Evolutionary conservation across 352 stramenopile species (phyloP).

Genomic region (Phytophthora ohioensis): DNA sequence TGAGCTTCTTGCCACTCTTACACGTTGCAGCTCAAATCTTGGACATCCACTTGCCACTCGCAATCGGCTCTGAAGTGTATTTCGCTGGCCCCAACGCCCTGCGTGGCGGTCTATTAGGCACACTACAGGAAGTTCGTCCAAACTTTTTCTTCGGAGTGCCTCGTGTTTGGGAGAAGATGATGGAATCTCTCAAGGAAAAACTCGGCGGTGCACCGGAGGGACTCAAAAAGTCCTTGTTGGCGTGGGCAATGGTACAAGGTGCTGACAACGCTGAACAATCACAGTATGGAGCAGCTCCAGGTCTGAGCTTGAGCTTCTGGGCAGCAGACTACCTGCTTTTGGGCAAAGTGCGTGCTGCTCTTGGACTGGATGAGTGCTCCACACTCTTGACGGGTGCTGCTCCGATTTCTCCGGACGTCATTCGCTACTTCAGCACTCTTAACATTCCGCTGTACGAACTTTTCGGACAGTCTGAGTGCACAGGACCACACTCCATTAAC

Average conservation of each 20-base stretch:
- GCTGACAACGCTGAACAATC: slow-evolving; percentile 61
- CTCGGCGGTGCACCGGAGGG: slow-evolving; percentile 40
- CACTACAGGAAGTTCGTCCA: slow-evolving; percentile 68
- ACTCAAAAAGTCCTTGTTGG: slow-evolving; percentile 86
- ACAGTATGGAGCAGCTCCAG: slow-evolving; percentile 72
- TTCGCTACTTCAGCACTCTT: slow-evolving; percentile 93
- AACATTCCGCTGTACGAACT: slow-evolving; percentile 95
- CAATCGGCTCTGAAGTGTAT: slow-evolving; percentile 70
- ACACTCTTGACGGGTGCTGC: slow-evolving; percentile 89
- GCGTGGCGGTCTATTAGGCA: slow-evolving; percentile 68
- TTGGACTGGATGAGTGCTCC: slow-evolving; percentile 86
- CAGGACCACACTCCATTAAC: slow-evolving; percentile 83
- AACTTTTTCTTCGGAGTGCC: slow-evolving; percentile 89
- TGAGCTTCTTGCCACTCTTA: slow-evolving; percentile 87
- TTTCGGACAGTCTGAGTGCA: slow-evolving; percentile 93
- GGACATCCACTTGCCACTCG: slow-evolving; percentile 80
- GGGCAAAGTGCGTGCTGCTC: slow-evolving; percentile 75
- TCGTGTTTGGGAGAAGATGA: slow-evolving; percentile 90
- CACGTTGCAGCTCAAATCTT: slow-evolving; percentile 84
- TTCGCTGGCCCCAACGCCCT: slow-evolving; percentile 81
- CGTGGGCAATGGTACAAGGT: slow-evolving; percentile 84
- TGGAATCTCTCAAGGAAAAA: slow-evolving; percentile 78
- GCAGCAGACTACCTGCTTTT: slow-evolving; percentile 87
- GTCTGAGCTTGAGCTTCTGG: slow-evolving; percentile 73
- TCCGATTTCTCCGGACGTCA: slow-evolving; percentile 56